These are phyloP conservation scores for Stereum hirsutum DNA, from an alignment of 1,284 basidiomycete genomes.

Conservation along the genomic window DNA sequence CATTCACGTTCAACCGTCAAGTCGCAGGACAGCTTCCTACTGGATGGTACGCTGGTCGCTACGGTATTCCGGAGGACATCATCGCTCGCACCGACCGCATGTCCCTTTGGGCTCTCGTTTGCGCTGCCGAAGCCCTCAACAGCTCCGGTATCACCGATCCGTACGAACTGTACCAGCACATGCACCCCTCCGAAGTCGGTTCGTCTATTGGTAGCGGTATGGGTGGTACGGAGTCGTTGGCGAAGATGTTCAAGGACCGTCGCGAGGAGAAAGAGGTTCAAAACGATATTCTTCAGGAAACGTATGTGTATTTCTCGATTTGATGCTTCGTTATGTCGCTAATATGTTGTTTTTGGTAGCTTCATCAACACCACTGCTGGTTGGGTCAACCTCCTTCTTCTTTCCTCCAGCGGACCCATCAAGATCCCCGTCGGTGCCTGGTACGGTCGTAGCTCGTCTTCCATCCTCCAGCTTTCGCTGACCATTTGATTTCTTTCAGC, in stretches of 20 bases:
- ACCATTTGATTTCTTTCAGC: conserved; percentile 26
- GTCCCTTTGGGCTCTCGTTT: conserved; percentile 95
- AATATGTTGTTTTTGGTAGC: conserved; percentile 25
- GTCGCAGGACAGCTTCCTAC: conserved; percentile 97
- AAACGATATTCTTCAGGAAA: conserved; percentile 97
- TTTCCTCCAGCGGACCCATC: conserved; percentile 94
- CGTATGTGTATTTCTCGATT: conserved; percentile 41
- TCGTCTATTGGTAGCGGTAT: conserved; percentile 92
- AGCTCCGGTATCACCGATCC: conserved; percentile 97
- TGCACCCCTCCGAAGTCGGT: conserved; percentile 95
- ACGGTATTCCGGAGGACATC: conserved; percentile 98
- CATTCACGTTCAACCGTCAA: conserved; percentile 89
- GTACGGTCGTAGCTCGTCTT: conserved; percentile 30
- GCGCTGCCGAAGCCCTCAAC: conserved; percentile 91
- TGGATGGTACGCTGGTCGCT: conserved; percentile 93
- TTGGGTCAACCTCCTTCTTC: conserved; percentile 91
- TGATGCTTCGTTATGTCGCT: conserved; percentile 5
- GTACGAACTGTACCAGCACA: conserved; percentile 92
- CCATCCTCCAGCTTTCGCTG: background rate
- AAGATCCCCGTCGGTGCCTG: conserved; percentile 99
- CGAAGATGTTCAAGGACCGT: conserved; percentile 98
- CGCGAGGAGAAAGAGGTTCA: conserved; percentile 96
- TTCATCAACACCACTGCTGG: conserved; percentile 98
- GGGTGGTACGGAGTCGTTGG: conserved; percentile 87
- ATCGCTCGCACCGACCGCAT: conserved; percentile 90